phyloP scores from a whole-genome alignment of 352 stramenopile species.

The Thraustochytrium sp. region DNA sequence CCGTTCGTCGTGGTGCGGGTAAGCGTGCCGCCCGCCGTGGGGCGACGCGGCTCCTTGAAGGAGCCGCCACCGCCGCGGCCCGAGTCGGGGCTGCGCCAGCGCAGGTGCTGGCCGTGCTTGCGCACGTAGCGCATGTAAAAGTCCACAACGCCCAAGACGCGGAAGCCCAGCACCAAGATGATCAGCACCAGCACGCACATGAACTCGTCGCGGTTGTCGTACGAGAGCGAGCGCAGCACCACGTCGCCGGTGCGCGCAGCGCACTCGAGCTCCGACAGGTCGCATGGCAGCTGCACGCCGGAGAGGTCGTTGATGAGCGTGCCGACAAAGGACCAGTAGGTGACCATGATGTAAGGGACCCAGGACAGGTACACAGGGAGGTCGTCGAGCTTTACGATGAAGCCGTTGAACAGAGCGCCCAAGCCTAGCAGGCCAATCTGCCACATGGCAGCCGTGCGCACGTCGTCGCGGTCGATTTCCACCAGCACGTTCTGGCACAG shows the following conservation, averaged over 20 bases:
- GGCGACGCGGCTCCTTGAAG: neutral
- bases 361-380: constrained; percentile 11
- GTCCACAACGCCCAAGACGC: constrained; percentile 5
- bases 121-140: constrained; percentile 39
- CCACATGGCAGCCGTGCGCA: constrained; percentile 11
- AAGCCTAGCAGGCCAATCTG: constrained; percentile 34
- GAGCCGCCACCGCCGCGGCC: neutral
- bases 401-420: constrained; percentile 41
- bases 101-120: constrained; percentile 10
- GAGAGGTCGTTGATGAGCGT: constrained; percentile 33
- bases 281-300: neutral
- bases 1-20: neutral
- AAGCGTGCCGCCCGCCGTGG: neutral
- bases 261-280: constrained; percentile 15
- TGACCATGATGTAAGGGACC: constrained; percentile 38
- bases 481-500: constrained; percentile 34
- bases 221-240: neutral
- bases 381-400: constrained; percentile 37
- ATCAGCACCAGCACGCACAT: constrained; percentile 34
- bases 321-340: constrained; percentile 37
- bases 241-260: constrained; percentile 19
- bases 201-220: constrained; percentile 31
- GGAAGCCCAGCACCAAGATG: constrained; percentile 22
- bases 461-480: constrained; percentile 40
- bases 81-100: too few species aligned